Base-by-base conservation (phyloP, 306 rosid genomes). In the Lablab purpureus region DNA sequence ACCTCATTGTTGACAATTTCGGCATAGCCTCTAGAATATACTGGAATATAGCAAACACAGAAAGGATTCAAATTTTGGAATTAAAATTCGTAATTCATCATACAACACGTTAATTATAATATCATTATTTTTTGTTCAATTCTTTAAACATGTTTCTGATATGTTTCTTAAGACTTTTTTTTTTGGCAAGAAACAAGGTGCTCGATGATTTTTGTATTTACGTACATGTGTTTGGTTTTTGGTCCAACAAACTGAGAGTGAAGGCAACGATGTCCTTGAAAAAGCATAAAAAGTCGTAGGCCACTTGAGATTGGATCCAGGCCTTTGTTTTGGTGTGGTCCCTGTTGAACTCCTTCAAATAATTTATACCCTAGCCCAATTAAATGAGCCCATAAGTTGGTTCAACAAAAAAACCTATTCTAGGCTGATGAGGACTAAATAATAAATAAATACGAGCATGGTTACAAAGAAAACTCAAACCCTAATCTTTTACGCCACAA, bases 21-120 rank as follows among this genome's bases (percentile, higher is more conserved):
- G 10, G 45, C 27, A 52, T 19, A 41, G 10, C 51, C 55, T 80
- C 80, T 37, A 65, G 70, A 64, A 52, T 41, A 28, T 60, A 66
- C 71, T 11, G 1, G 19, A 58, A 40, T 56, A 19, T 30, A 52
- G 3, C 47, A n/a, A 12, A 64, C 8, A 64, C 43, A 64, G 1
- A 32, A 17, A 47, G 6, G 27, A 18, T 28, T 30, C 7, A 3
- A 27, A 27, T 11, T 56, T 56, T 22, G 2, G 15, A 7, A 25
- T 69, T 46, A 27, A 15, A 45, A 43, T 23, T 47, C 17, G 10
- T 27, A 69, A 46, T 70, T 25, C 11, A 22, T 10, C 11, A 3
- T 30, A 6, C 10, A 46, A 52, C 17, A 19, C 19, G 9, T 7
- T 43, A 11, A 15, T n/a, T n/a, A n/a, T 12, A 43, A 11, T 43